These are phyloP conservation scores for Aspergillus mulundensis DNA, from an alignment of 495 filamentous ascomycete species.

Conservation along the genomic window DNA sequence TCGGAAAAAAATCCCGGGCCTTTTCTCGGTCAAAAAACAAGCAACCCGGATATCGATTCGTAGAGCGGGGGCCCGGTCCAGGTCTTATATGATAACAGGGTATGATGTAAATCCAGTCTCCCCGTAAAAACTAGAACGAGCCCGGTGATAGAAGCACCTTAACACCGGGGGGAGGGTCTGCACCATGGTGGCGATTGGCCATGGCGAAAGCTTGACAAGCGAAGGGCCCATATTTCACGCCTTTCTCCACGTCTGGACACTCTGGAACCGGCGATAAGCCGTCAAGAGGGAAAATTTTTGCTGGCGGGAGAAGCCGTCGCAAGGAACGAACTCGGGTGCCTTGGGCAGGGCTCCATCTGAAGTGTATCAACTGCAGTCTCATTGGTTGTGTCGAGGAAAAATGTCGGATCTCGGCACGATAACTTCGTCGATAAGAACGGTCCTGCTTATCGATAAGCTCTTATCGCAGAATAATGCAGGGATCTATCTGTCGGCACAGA, in stretches of 20 bases:
- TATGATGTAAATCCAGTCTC: neutral
- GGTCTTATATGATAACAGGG: slow-evolving; percentile 1
- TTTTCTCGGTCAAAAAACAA: neutral
- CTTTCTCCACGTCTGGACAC: neutral
- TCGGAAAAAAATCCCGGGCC: neutral
- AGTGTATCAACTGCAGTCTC: neutral
- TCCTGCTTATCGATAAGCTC: neutral
- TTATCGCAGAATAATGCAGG: neutral
- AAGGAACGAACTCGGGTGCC: neutral
- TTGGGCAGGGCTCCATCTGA: neutral
- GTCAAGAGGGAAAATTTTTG: neutral
- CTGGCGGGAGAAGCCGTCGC: slow-evolving; percentile 1
- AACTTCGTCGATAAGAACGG: neutral
- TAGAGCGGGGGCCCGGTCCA: neutral
- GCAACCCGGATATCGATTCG: neutral
- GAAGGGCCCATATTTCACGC: neutral
- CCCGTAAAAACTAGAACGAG: neutral
- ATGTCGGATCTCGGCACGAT: slow-evolving; percentile 5
- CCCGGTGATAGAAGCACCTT: slow-evolving; percentile 7
- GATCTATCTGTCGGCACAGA: neutral
- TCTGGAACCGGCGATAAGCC: neutral
- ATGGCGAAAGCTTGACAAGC: slow-evolving; percentile 12
- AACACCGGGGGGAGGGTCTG: slow-evolving; percentile 2
- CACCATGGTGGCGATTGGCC: slow-evolving; percentile 1
- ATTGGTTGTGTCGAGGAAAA: neutral